These are phyloP conservation scores for Pelargonium citronellum DNA, from an alignment of 441 rosid species.

Conservation along the genomic window DNA sequence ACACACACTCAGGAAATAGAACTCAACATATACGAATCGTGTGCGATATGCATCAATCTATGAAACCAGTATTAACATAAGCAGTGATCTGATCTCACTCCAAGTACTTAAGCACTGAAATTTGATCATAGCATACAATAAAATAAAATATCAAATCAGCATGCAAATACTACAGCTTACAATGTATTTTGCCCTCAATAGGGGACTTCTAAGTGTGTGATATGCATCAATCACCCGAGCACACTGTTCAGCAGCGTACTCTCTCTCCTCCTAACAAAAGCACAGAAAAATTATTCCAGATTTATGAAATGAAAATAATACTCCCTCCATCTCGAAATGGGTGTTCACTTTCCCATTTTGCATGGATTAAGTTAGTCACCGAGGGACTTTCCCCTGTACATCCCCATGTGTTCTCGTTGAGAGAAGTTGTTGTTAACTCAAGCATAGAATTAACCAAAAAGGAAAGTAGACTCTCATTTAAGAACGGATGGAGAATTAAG, in stretches of 20 bases:
- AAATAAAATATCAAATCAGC: neutral
- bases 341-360: too few relatives aligned
- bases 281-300: neutral
- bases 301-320: neutral
- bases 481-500: neutral
- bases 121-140: neutral
- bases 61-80: neutral
- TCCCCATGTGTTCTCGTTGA: too few relatives aligned
- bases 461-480: neutral
- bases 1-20: slow-evolving; percentile 4
- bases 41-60: neutral
- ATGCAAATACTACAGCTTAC: slow-evolving; percentile 36
- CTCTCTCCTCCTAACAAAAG: slow-evolving; percentile 60
- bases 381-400: too few relatives aligned
- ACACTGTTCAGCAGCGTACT: slow-evolving; percentile 80
- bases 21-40: neutral
- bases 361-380: too few relatives aligned
- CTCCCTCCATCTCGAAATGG: neutral
- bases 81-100: neutral
- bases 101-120: neutral
- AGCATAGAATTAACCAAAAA: neutral
- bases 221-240: slow-evolving; percentile 79
- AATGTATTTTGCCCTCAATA: slow-evolving; percentile 70
- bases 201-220: slow-evolving; percentile 50
- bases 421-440: too few relatives aligned